These are phyloP conservation scores for Saccharomyces pastorianus DNA, from an alignment of 1,139 yeast genomes.

Conservation along the genomic window DNA sequence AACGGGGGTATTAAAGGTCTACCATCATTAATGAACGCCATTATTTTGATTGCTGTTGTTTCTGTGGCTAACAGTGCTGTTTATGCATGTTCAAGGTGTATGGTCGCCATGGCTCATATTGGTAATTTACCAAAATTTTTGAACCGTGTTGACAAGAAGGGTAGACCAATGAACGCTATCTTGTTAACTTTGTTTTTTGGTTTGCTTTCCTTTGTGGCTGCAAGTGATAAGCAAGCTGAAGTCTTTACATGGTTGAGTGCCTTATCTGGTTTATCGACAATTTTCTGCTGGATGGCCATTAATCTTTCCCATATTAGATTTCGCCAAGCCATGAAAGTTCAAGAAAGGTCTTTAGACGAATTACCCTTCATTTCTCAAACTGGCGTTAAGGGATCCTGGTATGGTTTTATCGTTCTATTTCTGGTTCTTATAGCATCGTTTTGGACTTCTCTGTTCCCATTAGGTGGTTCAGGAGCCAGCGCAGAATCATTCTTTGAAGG, in stretches of 20 bases:
- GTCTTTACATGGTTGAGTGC: slow-evolving; percentile 64
- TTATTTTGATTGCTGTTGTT: slow-evolving; percentile 50
- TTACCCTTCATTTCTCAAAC: slow-evolving; percentile 47
- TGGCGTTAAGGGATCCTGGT: slow-evolving; percentile 47
- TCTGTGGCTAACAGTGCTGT: slow-evolving; percentile 66
- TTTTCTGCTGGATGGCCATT: slow-evolving; percentile 62
- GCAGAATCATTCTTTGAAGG: slow-evolving; percentile 53
- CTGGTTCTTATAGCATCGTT: slow-evolving; percentile 51
- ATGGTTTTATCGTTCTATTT: slow-evolving; percentile 41
- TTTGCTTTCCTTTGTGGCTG: slow-evolving; percentile 52
- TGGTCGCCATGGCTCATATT: slow-evolving; percentile 57
- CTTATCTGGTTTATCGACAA: slow-evolving; percentile 55
- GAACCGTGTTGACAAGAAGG: slow-evolving; percentile 53
- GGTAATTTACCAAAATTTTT: slow-evolving; percentile 54
- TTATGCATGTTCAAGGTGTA: slow-evolving; percentile 57
- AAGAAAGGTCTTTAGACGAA: slow-evolving; percentile 46
- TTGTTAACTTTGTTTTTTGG: slow-evolving; percentile 46
- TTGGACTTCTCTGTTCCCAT: slow-evolving; percentile 69
- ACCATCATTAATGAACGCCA: slow-evolving; percentile 45
- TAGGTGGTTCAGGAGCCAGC: slow-evolving; percentile 43
- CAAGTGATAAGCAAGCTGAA: slow-evolving; percentile 47
- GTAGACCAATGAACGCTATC: slow-evolving; percentile 58
- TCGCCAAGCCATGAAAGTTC: slow-evolving; percentile 48
- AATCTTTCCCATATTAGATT: slow-evolving; percentile 54
- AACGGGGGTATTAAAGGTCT: slow-evolving; percentile 42